These are phyloP conservation scores for Zygnema circumcarinatum DNA, from an alignment of 139 green algal species.

Conservation along the genomic window DNA sequence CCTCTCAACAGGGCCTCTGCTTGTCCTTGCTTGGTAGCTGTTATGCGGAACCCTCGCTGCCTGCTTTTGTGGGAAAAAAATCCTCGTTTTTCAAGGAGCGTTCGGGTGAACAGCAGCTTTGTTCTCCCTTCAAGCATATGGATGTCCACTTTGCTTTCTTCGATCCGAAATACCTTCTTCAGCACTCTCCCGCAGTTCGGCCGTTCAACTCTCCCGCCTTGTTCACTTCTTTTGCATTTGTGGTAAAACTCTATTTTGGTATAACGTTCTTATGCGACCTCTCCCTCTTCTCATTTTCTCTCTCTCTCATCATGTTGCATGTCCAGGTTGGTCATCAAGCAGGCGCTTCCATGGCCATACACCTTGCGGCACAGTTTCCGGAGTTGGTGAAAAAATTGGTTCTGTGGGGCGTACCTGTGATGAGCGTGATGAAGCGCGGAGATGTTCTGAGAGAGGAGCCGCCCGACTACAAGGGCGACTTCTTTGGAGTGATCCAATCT, in stretches of 20 bases:
- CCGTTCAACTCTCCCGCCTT: no score
- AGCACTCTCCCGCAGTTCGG: no score
- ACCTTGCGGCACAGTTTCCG: conserved; percentile 23
- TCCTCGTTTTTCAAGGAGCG: not conserved
- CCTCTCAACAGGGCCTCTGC: not conserved
- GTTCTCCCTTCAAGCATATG: no score
- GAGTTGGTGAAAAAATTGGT: conserved; percentile 14
- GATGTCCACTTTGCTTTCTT: no score
- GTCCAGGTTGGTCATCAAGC: conserved; percentile 33
- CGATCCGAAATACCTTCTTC: no score
- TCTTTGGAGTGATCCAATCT: not conserved
- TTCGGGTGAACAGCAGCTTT: not conserved
- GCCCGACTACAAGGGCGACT: conserved; percentile 13
- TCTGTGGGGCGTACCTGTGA: conserved; percentile 36
- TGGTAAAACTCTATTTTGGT: no score
- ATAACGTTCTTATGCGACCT: no score
- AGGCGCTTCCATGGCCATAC: conserved; percentile 28
- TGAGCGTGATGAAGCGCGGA: conserved; percentile 25
- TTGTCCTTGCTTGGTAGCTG: not conserved
- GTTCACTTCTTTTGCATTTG: no score
- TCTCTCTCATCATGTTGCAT: no score
- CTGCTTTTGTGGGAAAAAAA: not conserved
- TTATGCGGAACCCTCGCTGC: not conserved
- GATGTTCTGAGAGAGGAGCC: conserved; percentile 24
- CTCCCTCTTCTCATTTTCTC: no score